These are phyloP conservation scores for Nitzschia sp. DNA, from an alignment of 108 stramenopile genomes.

Conservation along the genomic window DNA sequence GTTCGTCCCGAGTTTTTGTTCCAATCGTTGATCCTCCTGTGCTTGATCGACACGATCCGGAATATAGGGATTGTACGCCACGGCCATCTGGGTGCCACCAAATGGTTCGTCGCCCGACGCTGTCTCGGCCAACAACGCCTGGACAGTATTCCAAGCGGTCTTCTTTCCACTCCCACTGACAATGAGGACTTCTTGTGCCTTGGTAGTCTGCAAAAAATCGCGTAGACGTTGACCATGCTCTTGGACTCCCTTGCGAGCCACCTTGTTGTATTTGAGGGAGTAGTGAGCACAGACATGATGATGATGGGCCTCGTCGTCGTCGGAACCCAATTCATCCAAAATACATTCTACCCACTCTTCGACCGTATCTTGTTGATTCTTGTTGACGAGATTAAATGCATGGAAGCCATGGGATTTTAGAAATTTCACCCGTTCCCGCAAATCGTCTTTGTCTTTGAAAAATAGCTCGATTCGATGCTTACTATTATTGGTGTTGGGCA, in stretches of 20 bases:
- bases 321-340: slow-evolving; percentile 10
- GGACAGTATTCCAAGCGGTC: slow-evolving; percentile 19
- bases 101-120: slow-evolving; percentile 6
- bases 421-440: slow-evolving; percentile 32
- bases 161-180: slow-evolving; percentile 30
- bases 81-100: slow-evolving; percentile 9
- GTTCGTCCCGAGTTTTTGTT: slow-evolving; percentile 26
- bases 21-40: slow-evolving; percentile 28
- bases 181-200: slow-evolving; percentile 25
- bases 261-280: slow-evolving; percentile 45
- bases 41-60: slow-evolving; percentile 23
- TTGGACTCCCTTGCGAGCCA: slow-evolving; percentile 7
- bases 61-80: slow-evolving; percentile 51
- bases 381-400: slow-evolving; percentile 54
- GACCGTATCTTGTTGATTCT: slow-evolving; percentile 36
- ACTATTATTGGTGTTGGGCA: neutral
- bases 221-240: neutral
- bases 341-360: slow-evolving; percentile 29
- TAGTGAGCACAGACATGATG: slow-evolving; percentile 37
- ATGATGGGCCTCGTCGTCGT: too few species aligned
- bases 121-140: neutral
- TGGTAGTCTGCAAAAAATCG: neutral
- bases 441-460: slow-evolving; percentile 39
- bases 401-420: slow-evolving; percentile 26
- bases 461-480: slow-evolving; percentile 45